Evolutionary conservation across 306 rosid genomes (phyloP).

Genomic region (Rubus idaeus): DNA sequence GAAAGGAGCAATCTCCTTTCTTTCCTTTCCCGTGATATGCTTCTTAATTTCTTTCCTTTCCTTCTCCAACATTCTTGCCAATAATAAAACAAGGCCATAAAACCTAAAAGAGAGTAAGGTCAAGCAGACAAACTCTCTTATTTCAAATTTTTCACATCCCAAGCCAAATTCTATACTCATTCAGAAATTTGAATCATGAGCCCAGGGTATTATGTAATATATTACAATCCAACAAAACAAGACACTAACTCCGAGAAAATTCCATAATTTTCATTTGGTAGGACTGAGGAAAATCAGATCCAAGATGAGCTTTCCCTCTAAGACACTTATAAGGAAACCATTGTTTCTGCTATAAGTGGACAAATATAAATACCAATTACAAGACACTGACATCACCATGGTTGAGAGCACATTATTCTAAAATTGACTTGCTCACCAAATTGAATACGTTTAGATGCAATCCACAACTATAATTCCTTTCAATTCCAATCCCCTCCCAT

Average conservation of each 20-base stretch:
- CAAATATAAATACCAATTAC: background rate
- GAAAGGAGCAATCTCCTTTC: background rate
- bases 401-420: background rate
- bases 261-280: background rate
- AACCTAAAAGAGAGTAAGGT: background rate
- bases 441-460: background rate
- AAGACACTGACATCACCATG: background rate
- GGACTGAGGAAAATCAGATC: background rate
- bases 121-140: background rate
- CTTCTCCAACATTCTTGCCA: background rate
- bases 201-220: background rate
- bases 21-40: background rate
- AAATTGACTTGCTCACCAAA: background rate
- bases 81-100: background rate
- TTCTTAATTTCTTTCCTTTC: background rate
- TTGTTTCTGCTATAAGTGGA: background rate
- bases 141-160: background rate
- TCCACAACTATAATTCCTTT: background rate
- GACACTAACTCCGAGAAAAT: background rate
- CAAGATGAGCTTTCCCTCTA: background rate
- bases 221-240: background rate
- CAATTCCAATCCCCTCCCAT: background rate
- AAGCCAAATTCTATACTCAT: background rate
- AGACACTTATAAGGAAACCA: background rate
- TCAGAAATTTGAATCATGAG: background rate